Evolutionary conservation across 495 filamentous ascomycete species (phyloP), one percentile per base, ranked within the genome.

Genomic region (Astrothelium subdiscretum): DNA sequence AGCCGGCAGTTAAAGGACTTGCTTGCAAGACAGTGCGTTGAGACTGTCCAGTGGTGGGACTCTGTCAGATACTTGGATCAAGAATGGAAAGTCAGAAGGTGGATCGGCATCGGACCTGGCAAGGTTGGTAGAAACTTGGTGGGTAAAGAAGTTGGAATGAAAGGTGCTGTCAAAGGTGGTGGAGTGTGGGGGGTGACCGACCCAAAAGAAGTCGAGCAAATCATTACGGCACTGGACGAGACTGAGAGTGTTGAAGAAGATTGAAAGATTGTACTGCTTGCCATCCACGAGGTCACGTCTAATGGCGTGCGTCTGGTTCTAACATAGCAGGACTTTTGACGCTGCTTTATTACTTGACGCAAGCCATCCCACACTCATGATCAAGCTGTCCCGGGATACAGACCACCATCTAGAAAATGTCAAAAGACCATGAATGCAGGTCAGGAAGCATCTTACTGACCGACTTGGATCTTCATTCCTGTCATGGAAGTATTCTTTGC

Each of bases 41-140:
- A 95, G 75, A 97, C 92, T 15, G 90, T 98, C 15, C 79, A 81
- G 63, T 98, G 94, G 94, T 94, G 89, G 85, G 90, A 94, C 57
- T 91, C 87, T 65, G 88, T 97, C 54, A 85, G 84, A 65, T 97
- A 92, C 68, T 75, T 98, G 48, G 90, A 97, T 71, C 86, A 94
- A 66, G 88, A 94, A 62, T 77, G 85, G 68, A 88, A 87, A 61
- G 89, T 97, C 8, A 79, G 83, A 66, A 79, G 91, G 51, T 97
- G 92, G 91, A 80, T 98, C 57, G 94, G 92, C 20, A 89, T 98
- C 65, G 94, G 94, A 2, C 94, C 94, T 0, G 94, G 92, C 1
- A 96, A 96, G 69, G 92, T 98, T 4, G 94, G 92, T 2, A 81
- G 91, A 60, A 97, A 97, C 71, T 73, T 98, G 26, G 94, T 98